Evolutionary conservation across 2,329 filamentous ascomycete genomes (phyloP).

Genomic region (Stemphylium beticola): DNA sequence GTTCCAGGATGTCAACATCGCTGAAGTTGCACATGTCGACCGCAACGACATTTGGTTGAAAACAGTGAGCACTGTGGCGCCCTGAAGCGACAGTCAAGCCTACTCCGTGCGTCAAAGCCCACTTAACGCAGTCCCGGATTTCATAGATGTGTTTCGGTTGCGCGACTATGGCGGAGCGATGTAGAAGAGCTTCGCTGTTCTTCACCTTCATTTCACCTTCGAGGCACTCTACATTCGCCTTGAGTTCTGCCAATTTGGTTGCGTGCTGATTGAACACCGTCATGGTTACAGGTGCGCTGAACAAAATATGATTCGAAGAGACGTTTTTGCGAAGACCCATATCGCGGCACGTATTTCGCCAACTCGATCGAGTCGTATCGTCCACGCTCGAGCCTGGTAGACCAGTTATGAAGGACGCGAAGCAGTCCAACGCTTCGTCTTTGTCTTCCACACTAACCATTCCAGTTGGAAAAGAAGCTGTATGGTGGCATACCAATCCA

Average conservation of each 20-base stretch:
- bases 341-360: slow-evolving; percentile 61
- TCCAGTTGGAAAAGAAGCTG: slow-evolving; percentile 56
- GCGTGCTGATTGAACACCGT: slow-evolving; percentile 57
- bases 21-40: slow-evolving; percentile 66
- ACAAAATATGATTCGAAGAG: slow-evolving; percentile 52
- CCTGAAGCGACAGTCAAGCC: slow-evolving; percentile 63
- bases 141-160: slow-evolving; percentile 57
- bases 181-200: slow-evolving; percentile 58
- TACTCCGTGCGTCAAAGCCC: slow-evolving; percentile 58
- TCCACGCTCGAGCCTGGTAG: slow-evolving; percentile 43
- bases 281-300: slow-evolving; percentile 60
- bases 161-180: slow-evolving; percentile 54
- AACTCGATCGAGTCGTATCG: slow-evolving; percentile 46
- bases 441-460: slow-evolving; percentile 53
- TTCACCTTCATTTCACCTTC: slow-evolving; percentile 51
- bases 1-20: slow-evolving; percentile 53
- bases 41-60: slow-evolving; percentile 59
- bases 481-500: slow-evolving; percentile 57
- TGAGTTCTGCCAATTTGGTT: slow-evolving; percentile 53
- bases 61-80: slow-evolving; percentile 66
- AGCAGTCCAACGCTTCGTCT: slow-evolving; percentile 56
- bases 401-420: slow-evolving; percentile 58
- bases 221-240: slow-evolving; percentile 49
- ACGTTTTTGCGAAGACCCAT: slow-evolving; percentile 52
- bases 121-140: slow-evolving; percentile 62